phyloP scores from a whole-genome alignment of 1,284 basidiomycete species.

The Pulchroboletus neoregius region DNA sequence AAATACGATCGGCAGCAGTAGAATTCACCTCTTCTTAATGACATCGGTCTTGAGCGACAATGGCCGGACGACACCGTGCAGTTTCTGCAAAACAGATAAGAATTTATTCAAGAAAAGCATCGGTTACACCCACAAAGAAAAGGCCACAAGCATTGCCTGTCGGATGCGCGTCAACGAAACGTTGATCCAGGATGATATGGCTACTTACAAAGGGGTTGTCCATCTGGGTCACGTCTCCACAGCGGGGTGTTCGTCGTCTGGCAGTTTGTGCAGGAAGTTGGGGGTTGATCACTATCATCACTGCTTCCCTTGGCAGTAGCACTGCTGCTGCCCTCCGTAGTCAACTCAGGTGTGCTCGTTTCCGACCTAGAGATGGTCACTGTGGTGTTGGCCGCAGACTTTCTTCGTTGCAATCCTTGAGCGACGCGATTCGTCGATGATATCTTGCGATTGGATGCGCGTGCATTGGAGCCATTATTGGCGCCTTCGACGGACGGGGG shows the following conservation, averaged over 20 bases:
- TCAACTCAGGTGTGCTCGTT: constrained; percentile 54
- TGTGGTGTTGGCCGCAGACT: constrained; percentile 39
- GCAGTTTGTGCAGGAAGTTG: constrained; percentile 91
- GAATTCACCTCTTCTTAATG: constrained; percentile 86
- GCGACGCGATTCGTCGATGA: constrained; percentile 54
- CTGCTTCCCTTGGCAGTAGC: constrained; percentile 41
- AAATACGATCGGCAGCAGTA: background rate
- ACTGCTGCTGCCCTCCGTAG: constrained; percentile 31
- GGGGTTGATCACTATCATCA: constrained; percentile 65
- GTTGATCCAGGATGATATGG: constrained; percentile 1
- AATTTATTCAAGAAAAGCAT: constrained; percentile 8
- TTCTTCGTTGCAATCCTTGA: constrained; percentile 52
- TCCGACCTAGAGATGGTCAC: constrained; percentile 41
- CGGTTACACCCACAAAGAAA: constrained; percentile 71
- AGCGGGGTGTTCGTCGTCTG: constrained; percentile 93
- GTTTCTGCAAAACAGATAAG: constrained; percentile 56
- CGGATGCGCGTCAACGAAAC: constrained; percentile 13
- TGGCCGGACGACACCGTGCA: constrained; percentile 92
- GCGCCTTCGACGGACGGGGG: constrained; percentile 60
- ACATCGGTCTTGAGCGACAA: constrained; percentile 95
- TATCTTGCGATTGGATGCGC: constrained; percentile 47
- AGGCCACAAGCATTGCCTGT: constrained; percentile 82
- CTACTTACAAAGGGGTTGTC: constrained; percentile 81
- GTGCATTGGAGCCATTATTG: constrained; percentile 28
- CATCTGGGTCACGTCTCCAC: constrained; percentile 94